Percentiles rank a stretch among this genome's conserved stretches.
phyloP scores from a whole-genome alignment of 2,329 filamentous ascomycete genomes.

The Aspergillus pseudoterreus region DNA sequence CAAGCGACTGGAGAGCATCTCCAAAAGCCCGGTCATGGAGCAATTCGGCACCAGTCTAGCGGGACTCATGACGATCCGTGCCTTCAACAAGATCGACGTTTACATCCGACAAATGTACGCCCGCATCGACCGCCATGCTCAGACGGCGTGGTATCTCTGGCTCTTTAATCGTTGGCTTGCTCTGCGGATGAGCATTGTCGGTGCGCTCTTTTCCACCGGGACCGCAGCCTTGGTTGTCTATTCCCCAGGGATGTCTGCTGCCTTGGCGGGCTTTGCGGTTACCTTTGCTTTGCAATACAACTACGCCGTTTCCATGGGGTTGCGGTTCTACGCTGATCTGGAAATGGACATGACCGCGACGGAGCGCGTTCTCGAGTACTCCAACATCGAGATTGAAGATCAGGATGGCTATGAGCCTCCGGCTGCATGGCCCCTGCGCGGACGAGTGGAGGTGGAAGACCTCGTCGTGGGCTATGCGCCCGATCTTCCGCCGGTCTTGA shows the following conservation, averaged over 20 bases:
- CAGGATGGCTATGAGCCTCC: slow-evolving; percentile 60
- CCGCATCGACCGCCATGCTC: slow-evolving; percentile 64
- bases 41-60: slow-evolving; percentile 69
- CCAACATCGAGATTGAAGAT: slow-evolving; percentile 63
- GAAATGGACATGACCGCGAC: slow-evolving; percentile 77
- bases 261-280: slow-evolving; percentile 71
- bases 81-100: slow-evolving; percentile 63
- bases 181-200: slow-evolving; percentile 69
- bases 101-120: slow-evolving; percentile 68
- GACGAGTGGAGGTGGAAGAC: slow-evolving; percentile 67
- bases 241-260: slow-evolving; percentile 60
- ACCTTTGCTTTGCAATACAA: slow-evolving; percentile 72
- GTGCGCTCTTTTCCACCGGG: slow-evolving; percentile 63
- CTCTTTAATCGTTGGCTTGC: slow-evolving; percentile 75
- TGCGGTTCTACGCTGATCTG: slow-evolving; percentile 66
- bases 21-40: slow-evolving; percentile 75
- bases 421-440: slow-evolving; percentile 71
- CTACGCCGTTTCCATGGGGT: slow-evolving; percentile 61
- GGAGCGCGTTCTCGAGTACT: slow-evolving; percentile 73
- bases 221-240: slow-evolving; percentile 64
- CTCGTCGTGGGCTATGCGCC: slow-evolving; percentile 68
- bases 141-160: slow-evolving; percentile 64
- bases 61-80: slow-evolving; percentile 72
- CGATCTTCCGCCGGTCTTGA: slow-evolving; percentile 52
- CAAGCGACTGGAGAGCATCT: slow-evolving; percentile 67